phyloP scores from a whole-genome alignment of 164 flowering plant species.

The Litsea cubeba region DNA sequence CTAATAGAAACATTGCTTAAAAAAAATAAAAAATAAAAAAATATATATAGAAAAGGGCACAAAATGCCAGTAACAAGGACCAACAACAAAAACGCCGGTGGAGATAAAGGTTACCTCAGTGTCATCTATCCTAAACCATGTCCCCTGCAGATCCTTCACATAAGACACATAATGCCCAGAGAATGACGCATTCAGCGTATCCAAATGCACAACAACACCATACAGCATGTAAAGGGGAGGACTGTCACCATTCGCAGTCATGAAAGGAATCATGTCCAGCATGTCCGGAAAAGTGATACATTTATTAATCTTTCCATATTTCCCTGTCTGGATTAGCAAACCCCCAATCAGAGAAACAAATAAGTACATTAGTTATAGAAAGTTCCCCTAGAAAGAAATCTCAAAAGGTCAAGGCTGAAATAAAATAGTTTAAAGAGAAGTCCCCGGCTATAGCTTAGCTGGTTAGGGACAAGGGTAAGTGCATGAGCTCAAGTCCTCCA shows the following conservation, averaged over 20 bases:
- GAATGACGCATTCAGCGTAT: slow-evolving; percentile 75
- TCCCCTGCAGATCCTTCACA: slow-evolving; percentile 69
- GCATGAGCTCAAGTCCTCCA: no score
- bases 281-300: slow-evolving; percentile 78
- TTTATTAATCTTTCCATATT: slow-evolving; percentile 81
- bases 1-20: neutral
- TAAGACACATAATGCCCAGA: slow-evolving; percentile 91
- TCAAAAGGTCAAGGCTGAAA: neutral
- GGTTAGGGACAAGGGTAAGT: no score
- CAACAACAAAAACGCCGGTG: neutral
- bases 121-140: slow-evolving; percentile 85
- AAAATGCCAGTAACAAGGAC: neutral
- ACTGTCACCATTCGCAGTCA: slow-evolving; percentile 67
- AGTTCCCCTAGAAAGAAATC: neutral
- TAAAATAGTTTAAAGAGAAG: no score
- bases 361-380: neutral
- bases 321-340: slow-evolving; percentile 58
- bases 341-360: slow-evolving; percentile 6
- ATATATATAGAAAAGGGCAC: no score
- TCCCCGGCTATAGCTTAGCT: no score
- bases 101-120: slow-evolving; percentile 49
- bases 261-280: slow-evolving; percentile 83
- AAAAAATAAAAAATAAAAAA: no score
- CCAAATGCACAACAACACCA: slow-evolving; percentile 85
- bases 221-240: slow-evolving; percentile 84